Evolutionary conservation across 371 early-diverging fungal species (phyloP).

Genomic region (Actinomortierella ambigua): DNA sequence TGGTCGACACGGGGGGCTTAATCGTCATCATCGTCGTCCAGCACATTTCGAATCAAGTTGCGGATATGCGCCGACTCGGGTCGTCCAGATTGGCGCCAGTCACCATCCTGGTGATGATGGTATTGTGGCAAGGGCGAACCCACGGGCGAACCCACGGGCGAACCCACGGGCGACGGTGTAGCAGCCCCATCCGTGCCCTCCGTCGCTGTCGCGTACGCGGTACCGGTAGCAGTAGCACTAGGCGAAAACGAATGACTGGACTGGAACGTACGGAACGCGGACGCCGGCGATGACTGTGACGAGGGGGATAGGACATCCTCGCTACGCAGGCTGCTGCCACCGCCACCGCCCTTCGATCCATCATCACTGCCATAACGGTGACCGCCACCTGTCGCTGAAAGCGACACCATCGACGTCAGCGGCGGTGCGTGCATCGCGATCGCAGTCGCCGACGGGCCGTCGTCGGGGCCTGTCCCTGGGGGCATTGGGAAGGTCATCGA

Average conservation of each 20-base stretch:
- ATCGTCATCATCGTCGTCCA: conserved; percentile 20
- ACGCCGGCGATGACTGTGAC: no score
- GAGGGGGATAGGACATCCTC: no score
- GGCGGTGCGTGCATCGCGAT: no score
- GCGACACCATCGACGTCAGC: no score
- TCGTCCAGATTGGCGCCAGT: conserved; percentile 22
- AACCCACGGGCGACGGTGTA: conserved; percentile 15
- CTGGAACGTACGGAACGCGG: no score
- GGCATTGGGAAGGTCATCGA: conserved; percentile 1
- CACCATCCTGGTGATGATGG: conserved; percentile 17
- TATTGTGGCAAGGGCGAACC: conserved; percentile 10
- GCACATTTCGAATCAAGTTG: conserved; percentile 37
- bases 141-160: conserved; percentile 8
- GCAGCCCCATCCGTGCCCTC: neutral
- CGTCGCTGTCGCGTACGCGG: no score
- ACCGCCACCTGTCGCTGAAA: neutral
- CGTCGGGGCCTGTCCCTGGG: no score
- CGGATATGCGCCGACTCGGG: conserved; percentile 27
- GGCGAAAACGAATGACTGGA: no score
- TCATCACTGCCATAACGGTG: neutral
- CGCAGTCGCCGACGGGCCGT: no score
- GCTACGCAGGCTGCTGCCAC: no score
- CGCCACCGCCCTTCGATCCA: neutral
- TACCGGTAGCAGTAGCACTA: no score
- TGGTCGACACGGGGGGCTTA: no score